Conservation (phyloP, 371 early-diverging fungal genomes). For the Smittium mucronatum region DNA sequence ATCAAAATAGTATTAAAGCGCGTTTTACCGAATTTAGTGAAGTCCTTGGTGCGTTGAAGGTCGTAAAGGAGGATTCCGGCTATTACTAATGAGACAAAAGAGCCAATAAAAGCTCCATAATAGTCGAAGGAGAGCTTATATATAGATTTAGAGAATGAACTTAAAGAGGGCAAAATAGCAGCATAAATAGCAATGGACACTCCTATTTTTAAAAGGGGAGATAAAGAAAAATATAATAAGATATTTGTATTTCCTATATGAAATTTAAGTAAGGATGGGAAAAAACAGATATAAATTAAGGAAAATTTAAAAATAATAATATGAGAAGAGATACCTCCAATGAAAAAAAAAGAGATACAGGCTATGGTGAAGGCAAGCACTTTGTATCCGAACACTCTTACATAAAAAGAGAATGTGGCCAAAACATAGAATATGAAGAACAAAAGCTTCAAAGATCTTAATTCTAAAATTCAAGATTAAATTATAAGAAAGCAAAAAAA, state of each 20-base stretch:
- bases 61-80: neutral
- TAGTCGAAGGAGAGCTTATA: neutral
- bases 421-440: too few species aligned
- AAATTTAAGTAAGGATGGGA: too few species aligned
- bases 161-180: neutral
- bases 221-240: too few species aligned
- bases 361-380: neutral
- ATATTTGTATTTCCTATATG: too few species aligned
- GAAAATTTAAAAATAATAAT: too few species aligned
- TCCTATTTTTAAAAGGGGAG: neutral
- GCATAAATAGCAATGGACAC: neutral
- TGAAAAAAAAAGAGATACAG: neutral
- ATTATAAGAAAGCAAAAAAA: too few species aligned
- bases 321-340: neutral
- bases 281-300: too few species aligned
- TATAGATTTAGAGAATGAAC: neutral
- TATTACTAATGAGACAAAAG: neutral
- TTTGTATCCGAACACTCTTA: neutral
- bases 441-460: too few species aligned
- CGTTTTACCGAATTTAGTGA: too few species aligned
- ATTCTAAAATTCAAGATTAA: too few species aligned
- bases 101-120: neutral
- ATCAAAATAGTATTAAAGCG: too few species aligned
- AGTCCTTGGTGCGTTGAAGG: neutral
- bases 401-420: too few species aligned